Evolutionary conservation across 2,329 filamentous ascomycete genomes (phyloP).

Genomic region (Nigrograna mackinnonii): DNA sequence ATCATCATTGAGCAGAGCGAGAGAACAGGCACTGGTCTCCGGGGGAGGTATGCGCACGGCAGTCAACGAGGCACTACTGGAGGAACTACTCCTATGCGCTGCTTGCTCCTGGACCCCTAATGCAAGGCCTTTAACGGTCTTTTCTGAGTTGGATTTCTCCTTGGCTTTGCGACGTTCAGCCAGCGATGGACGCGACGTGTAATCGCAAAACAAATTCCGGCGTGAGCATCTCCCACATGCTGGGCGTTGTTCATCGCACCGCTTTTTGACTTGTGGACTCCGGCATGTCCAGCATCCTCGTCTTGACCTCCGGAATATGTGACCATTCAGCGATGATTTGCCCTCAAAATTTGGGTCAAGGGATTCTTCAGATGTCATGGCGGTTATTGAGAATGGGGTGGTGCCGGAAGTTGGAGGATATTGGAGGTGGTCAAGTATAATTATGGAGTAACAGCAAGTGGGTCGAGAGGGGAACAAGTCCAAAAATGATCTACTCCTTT

Average conservation of each 20-base stretch:
- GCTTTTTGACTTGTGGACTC: conserved; percentile 16
- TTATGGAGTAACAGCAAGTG: no score
- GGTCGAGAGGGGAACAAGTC: no score
- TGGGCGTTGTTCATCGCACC: conserved; percentile 15
- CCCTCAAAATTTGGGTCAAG: no score
- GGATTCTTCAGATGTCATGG: no score
- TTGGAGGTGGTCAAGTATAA: no score
- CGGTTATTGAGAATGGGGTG: no score
- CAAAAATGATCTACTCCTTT: no score
- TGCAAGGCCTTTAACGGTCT: conserved; percentile 10
- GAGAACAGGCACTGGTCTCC: conserved; percentile 17
- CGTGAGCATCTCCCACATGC: conserved; percentile 14
- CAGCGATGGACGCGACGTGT: conserved; percentile 13
- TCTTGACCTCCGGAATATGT: conserved; percentile 1
- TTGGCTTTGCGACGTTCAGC: conserved; percentile 12
- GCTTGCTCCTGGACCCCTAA: conserved; percentile 14
- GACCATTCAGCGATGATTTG: conserved; percentile 1
- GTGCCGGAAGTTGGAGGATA: no score
- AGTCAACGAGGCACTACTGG: conserved; percentile 42
- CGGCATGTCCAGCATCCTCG: conserved; percentile 18
- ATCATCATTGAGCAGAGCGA: conserved; percentile 30
- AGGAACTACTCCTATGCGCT: neutral
- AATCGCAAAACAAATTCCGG: conserved; percentile 11
- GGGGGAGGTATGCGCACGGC: neutral
- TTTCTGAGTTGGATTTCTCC: conserved; percentile 2